Evolutionary conservation across 352 stramenopile species (phyloP).

Genomic region (Phytopythium aichiense): DNA sequence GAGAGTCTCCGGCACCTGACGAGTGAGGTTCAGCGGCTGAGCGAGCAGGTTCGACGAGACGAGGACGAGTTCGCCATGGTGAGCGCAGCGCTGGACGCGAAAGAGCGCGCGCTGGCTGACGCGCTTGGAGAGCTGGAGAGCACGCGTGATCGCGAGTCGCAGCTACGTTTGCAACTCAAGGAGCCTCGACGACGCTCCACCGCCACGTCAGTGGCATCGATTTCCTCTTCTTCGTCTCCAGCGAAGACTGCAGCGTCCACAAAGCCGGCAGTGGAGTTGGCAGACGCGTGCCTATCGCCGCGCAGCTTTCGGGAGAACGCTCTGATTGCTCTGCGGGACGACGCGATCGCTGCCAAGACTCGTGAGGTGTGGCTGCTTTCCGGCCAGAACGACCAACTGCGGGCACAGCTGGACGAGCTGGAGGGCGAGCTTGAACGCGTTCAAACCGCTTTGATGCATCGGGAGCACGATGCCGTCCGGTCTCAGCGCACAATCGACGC

Average conservation of each 20-base stretch:
- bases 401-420: constrained; percentile 59
- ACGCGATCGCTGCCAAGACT: constrained; percentile 64
- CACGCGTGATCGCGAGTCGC: constrained; percentile 24
- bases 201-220: neutral
- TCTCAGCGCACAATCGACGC: constrained; percentile 53
- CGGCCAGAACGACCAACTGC: constrained; percentile 62
- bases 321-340: constrained; percentile 67
- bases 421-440: constrained; percentile 58
- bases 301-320: constrained; percentile 73
- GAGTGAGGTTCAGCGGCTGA: constrained; percentile 23
- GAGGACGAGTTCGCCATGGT: constrained; percentile 71
- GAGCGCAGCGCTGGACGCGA: constrained; percentile 40
- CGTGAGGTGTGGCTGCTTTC: constrained; percentile 69
- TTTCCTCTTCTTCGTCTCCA: neutral
- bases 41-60: constrained; percentile 48
- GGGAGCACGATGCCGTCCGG: constrained; percentile 56
- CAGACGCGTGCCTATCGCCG: constrained; percentile 64
- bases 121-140: constrained; percentile 30
- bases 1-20: constrained; percentile 16
- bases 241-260: neutral
- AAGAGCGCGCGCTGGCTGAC: constrained; percentile 39
- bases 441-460: constrained; percentile 44
- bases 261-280: neutral
- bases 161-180: constrained; percentile 42
- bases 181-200: constrained; percentile 12